Base-by-base conservation (phyloP, 208 protist genomes). In the Crithidia thermophila region DNA sequence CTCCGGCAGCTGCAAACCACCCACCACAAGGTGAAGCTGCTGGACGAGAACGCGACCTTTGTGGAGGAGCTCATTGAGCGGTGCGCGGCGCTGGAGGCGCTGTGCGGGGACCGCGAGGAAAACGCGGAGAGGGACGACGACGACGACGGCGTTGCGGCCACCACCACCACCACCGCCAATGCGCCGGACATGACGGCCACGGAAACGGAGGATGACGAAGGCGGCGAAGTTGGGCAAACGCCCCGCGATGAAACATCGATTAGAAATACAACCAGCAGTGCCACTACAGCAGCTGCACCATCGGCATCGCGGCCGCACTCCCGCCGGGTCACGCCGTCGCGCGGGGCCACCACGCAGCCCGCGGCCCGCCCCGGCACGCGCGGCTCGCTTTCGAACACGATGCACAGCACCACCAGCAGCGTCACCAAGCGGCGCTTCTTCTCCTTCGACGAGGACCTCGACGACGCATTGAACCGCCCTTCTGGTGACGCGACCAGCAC, bases 51-150 rank as follows among this genome's bases (percentile, higher is more conserved):
- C 33, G 16, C 75, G 7, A 46, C 56, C 13, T 80, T 87, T 30
- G 59, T 91, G 13, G 58, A 46, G 21, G 75, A 81, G 34, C 55
- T 94, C 9, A 47, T 67, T 25, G 75, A 88, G 58, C 77, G 81
- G 21, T 89, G 79, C 18, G 59, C 67, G 21, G 63, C 65, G 21
- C 50, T 67, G 27, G 61, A 74, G 52, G 34, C 51, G 8, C 61
- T 63, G 11, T 77, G 47, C 20, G 18, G 51, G 21, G 60, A 13
- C 10, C 53, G 42, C 14, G 20, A 59, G 0, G 52, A 52, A 5
- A 28, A 36, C 16, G 37, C 33, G n/a, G 27, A 39, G 14, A 43
- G 67, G 37, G 34, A 52, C n/a, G 37, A 39, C 68, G 63, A 50
- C 2, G 53, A 63, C 25, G 36, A 55, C 33, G 61, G 7, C 6